Evolutionary conservation across 257 asterid genomes (phyloP).

Genomic region (Solanum habrochaites): DNA sequence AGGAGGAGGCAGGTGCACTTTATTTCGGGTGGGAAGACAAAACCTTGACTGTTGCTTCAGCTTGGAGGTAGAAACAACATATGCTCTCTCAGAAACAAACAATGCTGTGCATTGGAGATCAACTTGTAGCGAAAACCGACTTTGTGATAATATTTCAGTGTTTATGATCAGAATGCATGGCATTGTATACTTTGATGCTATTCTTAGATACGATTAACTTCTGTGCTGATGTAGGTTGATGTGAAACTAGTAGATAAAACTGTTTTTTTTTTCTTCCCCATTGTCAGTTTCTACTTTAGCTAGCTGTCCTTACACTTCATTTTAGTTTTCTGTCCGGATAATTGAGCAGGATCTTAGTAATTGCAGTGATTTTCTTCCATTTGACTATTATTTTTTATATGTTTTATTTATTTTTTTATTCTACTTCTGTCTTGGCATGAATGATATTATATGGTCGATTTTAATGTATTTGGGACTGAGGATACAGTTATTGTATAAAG

Average conservation of each 20-base stretch:
- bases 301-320: neutral
- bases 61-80: slow-evolving; percentile 39
- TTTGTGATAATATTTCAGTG: neutral
- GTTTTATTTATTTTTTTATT: neutral
- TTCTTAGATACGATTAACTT: neutral
- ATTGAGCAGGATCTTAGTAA: neutral
- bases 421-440: neutral
- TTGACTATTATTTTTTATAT: neutral
- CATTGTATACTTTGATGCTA: neutral
- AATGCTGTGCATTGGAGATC: neutral
- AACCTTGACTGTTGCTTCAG: slow-evolving; percentile 64
- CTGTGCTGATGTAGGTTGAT: neutral
- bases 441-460: neutral
- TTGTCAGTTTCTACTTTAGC: neutral
- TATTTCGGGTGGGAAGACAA: slow-evolving; percentile 95
- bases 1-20: slow-evolving; percentile 61
- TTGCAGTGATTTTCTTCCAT: neutral
- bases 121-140: neutral
- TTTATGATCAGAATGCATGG: neutral
- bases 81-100: neutral
- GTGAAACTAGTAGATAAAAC: neutral
- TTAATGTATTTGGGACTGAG: neutral
- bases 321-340: neutral
- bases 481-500: neutral
- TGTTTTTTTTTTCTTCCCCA: neutral